phyloP scores from a whole-genome alignment of 768 basidiomycete genomes.

The Tricholoma flavovirens region DNA sequence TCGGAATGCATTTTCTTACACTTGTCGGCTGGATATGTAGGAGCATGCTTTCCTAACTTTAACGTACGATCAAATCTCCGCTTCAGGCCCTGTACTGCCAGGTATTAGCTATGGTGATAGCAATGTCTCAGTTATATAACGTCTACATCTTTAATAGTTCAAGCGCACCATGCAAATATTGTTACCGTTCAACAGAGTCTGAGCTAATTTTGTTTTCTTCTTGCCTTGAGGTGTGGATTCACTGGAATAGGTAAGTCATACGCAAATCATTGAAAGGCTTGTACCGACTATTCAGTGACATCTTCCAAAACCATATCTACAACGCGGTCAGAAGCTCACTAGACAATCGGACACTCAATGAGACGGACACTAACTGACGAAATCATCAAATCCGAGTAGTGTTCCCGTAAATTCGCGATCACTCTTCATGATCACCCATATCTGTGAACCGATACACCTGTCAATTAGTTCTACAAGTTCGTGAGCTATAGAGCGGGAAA shows the following conservation, averaged over 20 bases:
- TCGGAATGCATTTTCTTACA: no score
- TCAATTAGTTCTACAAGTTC: slow-evolving; percentile 79
- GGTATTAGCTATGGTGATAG: slow-evolving; percentile 50
- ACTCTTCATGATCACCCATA: slow-evolving; percentile 98
- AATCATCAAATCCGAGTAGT: slow-evolving; percentile 95
- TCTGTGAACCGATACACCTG: slow-evolving; percentile 91
- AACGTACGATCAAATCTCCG: no score
- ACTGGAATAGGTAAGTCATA: slow-evolving; percentile 32
- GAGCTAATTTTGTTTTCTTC: slow-evolving; percentile 76
- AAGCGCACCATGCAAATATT: slow-evolving; percentile 92
- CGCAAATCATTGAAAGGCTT: neutral
- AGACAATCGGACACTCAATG: neutral
- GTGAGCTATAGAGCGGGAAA: neutral
- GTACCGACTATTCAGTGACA: slow-evolving; percentile 87
- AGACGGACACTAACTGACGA: slow-evolving; percentile 79
- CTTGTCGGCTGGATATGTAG: no score
- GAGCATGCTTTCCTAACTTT: no score
- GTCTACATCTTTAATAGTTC: neutral
- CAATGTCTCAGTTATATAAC: slow-evolving; percentile 4
- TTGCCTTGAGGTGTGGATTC: slow-evolving; percentile 80
- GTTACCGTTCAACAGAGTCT: slow-evolving; percentile 90
- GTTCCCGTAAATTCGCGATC: slow-evolving; percentile 97
- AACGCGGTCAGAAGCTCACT: neutral
- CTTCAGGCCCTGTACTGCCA: slow-evolving; percentile 63
- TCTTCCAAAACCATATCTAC: slow-evolving; percentile 93